Percentiles rank a stretch among this genome's conserved stretches.
phyloP scores from a whole-genome alignment of 2,329 filamentous ascomycete genomes.

The Xylariaceae sp. region DNA sequence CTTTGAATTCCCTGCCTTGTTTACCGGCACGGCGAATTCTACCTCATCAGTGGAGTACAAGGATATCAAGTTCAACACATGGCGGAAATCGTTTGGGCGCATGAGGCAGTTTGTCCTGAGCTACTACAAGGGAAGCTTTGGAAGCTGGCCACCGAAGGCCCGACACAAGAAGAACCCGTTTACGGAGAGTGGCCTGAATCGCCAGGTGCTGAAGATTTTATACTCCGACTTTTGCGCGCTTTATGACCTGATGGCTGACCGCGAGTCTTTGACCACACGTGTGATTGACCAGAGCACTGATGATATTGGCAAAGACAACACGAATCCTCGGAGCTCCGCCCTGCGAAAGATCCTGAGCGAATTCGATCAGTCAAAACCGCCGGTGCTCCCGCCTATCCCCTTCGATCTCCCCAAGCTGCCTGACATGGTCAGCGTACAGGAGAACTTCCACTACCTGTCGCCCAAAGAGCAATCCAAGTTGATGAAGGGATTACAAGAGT shows the following conservation, averaged over 20 bases:
- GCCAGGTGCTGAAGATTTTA: constrained; percentile 71
- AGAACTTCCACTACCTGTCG: constrained; percentile 59
- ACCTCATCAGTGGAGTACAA: constrained; percentile 72
- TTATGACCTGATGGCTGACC: constrained; percentile 85
- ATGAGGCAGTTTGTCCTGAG: constrained; percentile 69
- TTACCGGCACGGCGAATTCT: constrained; percentile 81
- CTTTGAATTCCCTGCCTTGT: constrained; percentile 88
- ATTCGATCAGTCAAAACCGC: constrained; percentile 83
- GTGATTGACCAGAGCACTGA: constrained; percentile 62
- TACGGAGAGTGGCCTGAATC: constrained; percentile 78
- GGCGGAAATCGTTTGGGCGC: constrained; percentile 68
- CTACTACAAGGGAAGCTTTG: constrained; percentile 57
- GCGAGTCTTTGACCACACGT: constrained; percentile 70
- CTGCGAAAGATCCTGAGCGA: constrained; percentile 77
- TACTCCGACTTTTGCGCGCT: constrained; percentile 82
- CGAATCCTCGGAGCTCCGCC: constrained; percentile 60
- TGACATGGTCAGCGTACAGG: constrained; percentile 58
- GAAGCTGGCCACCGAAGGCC: constrained; percentile 84
- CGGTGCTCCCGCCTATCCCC: constrained; percentile 84
- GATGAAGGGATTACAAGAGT: constrained; percentile 66
- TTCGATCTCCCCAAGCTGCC: constrained; percentile 82
- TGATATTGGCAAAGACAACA: constrained; percentile 48
- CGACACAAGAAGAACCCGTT: constrained; percentile 88
- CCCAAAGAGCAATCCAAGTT: constrained; percentile 71
- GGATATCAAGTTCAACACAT: constrained; percentile 74